phyloP scores from a whole-genome alignment of 1,139 yeast genomes.

The Pichia norvegensis region DNA sequence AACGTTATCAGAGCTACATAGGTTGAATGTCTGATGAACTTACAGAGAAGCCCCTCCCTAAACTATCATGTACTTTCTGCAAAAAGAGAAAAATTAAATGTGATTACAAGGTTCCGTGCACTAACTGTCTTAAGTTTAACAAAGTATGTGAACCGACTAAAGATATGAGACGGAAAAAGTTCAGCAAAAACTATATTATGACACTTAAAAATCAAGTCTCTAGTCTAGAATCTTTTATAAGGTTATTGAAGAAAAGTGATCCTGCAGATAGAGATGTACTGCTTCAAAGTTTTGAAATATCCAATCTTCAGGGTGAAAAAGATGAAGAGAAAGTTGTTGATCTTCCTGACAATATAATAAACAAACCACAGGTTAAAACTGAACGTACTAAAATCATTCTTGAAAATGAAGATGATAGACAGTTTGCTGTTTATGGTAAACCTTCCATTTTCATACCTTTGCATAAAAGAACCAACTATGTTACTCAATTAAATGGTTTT shows the following conservation, averaged over 20 bases:
- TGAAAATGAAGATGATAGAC: background rate
- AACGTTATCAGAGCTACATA: no score
- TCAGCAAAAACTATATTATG: constrained; percentile 4
- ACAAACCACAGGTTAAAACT: background rate
- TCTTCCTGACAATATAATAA: background rate
- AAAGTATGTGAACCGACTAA: constrained; percentile 6
- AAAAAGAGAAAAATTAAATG: constrained; percentile 11
- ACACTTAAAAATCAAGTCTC: constrained; percentile 1
- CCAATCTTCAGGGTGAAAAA: background rate
- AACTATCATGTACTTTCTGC: constrained; percentile 5
- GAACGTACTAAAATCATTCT: background rate
- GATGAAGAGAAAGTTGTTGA: background rate
- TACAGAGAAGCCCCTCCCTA: background rate
- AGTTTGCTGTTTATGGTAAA: constrained; percentile 6
- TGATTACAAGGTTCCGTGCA: constrained; percentile 6
- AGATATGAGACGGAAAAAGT: constrained; percentile 7
- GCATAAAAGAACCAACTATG: background rate
- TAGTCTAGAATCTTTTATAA: constrained; percentile 1
- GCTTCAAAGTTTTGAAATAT: background rate
- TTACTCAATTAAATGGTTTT: background rate
- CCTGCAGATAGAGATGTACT: background rate
- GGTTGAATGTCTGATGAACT: background rate
- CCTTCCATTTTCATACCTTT: constrained; percentile 7
- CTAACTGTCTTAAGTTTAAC: constrained; percentile 9
- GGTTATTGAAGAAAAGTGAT: constrained; percentile 1